Evolutionary conservation across 345 rosid species (phyloP).

Genomic region (Nephelium lappaceum): DNA sequence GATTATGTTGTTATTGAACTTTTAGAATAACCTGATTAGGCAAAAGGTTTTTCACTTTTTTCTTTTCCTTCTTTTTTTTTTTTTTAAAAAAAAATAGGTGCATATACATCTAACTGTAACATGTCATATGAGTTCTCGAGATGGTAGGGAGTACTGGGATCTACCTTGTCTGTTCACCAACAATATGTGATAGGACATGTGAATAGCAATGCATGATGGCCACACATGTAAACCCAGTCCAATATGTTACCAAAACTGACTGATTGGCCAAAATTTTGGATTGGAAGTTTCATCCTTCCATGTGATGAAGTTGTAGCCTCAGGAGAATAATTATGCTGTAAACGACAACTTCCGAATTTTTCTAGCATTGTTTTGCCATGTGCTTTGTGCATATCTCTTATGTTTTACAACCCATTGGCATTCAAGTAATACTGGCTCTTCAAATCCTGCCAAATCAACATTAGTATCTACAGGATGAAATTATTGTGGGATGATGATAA

Average conservation of each 20-base stretch:
- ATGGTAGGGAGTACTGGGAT: slow-evolving; percentile 5
- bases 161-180: slow-evolving; percentile 1
- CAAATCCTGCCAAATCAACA: neutral
- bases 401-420: neutral
- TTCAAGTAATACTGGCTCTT: neutral
- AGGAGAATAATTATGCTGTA: neutral
- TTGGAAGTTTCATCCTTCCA: neutral
- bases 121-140: slow-evolving; percentile 2
- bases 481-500: neutral
- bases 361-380: neutral
- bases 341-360: neutral
- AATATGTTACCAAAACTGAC: neutral
- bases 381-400: neutral
- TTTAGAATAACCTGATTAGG: neutral
- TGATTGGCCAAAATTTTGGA: slow-evolving; percentile 5
- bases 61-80: too few relatives aligned
- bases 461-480: neutral
- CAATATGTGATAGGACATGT: neutral
- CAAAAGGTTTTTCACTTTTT: neutral
- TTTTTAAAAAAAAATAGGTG: neutral
- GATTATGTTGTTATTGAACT: neutral
- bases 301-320: neutral
- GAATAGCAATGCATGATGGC: slow-evolving; percentile 1
- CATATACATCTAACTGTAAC: neutral
- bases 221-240: neutral